Evolutionary conservation across 1,284 basidiomycete species (phyloP), one percentile per base, ranked within the genome.

Genomic region (Fistulina hepatica): DNA sequence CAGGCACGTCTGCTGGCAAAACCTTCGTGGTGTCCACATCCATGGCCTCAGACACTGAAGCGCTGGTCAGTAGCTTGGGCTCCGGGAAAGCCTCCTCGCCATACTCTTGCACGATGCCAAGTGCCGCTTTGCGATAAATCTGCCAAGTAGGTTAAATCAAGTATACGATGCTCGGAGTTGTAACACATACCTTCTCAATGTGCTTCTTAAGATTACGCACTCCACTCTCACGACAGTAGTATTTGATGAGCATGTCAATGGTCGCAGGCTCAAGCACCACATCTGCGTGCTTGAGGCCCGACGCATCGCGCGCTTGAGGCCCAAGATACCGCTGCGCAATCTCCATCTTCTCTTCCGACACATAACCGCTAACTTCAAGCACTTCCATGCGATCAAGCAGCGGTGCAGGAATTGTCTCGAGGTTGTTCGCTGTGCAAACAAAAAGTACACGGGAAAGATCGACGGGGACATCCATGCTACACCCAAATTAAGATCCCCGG

Each of bases 351-450:
- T 98, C 93, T 52, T 97, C 94, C 0, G 90, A 84, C 16, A 97
- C 94, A 57, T 99, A 99, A 12, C 92, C 91, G 43, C 80, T 84
- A 20, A 98, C 91, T 64, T 97, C 91, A 39, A 99, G 76, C 2
- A 98, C 91, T 57, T 98, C 95, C 89, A 93, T 92, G 43, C 93
- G 81, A 59, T 98, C 95, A 21, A 97, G 73, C 9, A 99, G 67
- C 2, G 94, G 95, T 3, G 91, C 92, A 2, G 94, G 93, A 50
- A 99, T 98, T 2, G 92, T 97, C 45, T 94, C 89, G 39, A 97
- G 78, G 41, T 80, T 81, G 61, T 97, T 97, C 28, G 91, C 90
- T 55, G 94, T 98, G 65, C 94, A 97, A 42, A 98, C 94, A 58
- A 98, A 99, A 2, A 99, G 74, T 17, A 98, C 91, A 22, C 90